These are phyloP conservation scores for Corylus heterophylla DNA, from an alignment of 306 rosid genomes.

Conservation along the genomic window DNA sequence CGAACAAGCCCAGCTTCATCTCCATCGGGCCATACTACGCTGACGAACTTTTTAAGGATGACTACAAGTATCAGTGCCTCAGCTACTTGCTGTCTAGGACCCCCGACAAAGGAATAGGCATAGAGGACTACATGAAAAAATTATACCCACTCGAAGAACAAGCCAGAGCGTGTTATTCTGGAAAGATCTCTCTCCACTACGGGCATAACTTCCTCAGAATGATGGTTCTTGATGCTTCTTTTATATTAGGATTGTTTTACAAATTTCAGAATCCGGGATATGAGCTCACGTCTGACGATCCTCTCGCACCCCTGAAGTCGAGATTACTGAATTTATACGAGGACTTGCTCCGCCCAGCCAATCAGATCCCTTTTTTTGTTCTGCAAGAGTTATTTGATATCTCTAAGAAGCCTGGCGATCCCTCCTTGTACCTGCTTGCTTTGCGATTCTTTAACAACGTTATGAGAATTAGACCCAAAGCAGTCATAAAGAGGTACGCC, in stretches of 20 bases:
- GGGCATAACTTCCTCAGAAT: neutral
- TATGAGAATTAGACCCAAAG: slow-evolving; percentile 23
- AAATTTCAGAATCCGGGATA: neutral
- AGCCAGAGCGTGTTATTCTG: slow-evolving; percentile 16
- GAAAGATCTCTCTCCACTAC: neutral
- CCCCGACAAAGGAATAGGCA: neutral
- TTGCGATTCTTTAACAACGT: slow-evolving; percentile 34
- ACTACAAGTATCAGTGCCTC: neutral
- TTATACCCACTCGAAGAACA: neutral
- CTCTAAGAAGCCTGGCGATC: neutral
- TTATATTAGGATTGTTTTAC: neutral
- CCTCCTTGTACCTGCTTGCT: slow-evolving; percentile 25
- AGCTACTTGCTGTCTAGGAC: neutral
- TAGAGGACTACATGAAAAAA: neutral
- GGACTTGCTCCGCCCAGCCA: slow-evolving; percentile 38
- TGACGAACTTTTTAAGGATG: too few species aligned
- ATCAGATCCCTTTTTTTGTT: slow-evolving; percentile 42
- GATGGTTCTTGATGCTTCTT: neutral
- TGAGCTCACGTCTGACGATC: too few species aligned
- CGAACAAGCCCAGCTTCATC: too few species aligned
- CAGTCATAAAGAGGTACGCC: slow-evolving; percentile 7
- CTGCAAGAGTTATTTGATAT: slow-evolving; percentile 27
- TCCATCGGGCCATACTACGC: too few species aligned
- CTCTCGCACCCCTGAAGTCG: too few species aligned
- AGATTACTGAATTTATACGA: neutral